Conservation (phyloP, 164 flowering plant species). For the Santalum album region DNA sequence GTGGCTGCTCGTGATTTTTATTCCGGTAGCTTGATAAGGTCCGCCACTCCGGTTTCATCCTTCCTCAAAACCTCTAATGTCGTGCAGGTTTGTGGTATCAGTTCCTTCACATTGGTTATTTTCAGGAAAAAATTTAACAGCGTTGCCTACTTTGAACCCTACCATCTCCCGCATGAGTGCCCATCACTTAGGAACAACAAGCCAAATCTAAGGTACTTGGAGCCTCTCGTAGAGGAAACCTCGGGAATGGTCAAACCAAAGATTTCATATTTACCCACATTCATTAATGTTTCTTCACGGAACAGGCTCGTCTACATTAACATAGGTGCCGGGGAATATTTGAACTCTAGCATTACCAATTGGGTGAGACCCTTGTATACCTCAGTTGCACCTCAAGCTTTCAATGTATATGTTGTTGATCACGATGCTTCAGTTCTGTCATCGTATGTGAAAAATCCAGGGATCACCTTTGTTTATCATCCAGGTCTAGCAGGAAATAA, state of each 20-base stretch:
- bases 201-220: conserved; percentile 39
- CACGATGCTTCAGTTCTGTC: conserved; percentile 53
- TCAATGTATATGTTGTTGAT: conserved; percentile 54
- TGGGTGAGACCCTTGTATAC: conserved; percentile 47
- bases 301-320: conserved; percentile 52
- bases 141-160: conserved; percentile 30
- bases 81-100: conserved; percentile 41
- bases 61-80: conserved; percentile 57
- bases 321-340: conserved; percentile 49
- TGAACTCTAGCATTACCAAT: conserved; percentile 25
- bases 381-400: conserved; percentile 30
- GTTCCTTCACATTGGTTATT: conserved; percentile 42
- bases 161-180: conserved; percentile 54
- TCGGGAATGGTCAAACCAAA: conserved; percentile 11
- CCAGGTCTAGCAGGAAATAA: conserved; percentile 47
- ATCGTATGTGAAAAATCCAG: conserved; percentile 59
- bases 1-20: conserved; percentile 23
- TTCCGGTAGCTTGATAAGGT: conserved; percentile 45
- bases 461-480: conserved; percentile 67
- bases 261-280: conserved; percentile 46
- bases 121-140: conserved; percentile 52
- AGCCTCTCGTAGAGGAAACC: conserved; percentile 47
- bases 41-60: conserved; percentile 62
- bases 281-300: conserved; percentile 38
- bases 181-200: conserved; percentile 39